phyloP scores from a whole-genome alignment of 805 yeast genomes.

The Citeromyces matritensis region DNA sequence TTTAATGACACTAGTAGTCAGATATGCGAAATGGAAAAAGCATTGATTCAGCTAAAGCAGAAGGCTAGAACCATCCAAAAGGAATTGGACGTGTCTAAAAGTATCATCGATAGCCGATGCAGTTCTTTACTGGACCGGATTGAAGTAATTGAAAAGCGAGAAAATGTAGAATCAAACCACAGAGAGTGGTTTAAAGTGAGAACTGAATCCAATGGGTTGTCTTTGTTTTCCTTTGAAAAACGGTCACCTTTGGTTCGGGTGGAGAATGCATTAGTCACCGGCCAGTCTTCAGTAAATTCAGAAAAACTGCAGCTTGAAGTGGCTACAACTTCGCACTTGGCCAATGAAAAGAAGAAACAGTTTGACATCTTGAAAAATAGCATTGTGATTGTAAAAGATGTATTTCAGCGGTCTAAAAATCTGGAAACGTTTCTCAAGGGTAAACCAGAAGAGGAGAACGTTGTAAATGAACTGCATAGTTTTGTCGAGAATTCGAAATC shows the following conservation, averaged over 20 bases:
- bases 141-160: constrained; percentile 8
- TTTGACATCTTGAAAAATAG: constrained; percentile 9
- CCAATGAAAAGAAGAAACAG: constrained; percentile 6
- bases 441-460: constrained; percentile 3
- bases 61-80: constrained; percentile 17
- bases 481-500: constrained; percentile 4
- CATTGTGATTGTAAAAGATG: constrained; percentile 10
- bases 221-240: constrained; percentile 2
- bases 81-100: constrained; percentile 29
- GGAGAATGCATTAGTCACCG: not conserved
- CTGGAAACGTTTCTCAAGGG: constrained; percentile 9
- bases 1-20: constrained; percentile 18
- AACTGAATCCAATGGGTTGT: not conserved
- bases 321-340: not conserved
- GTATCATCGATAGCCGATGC: constrained; percentile 31
- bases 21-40: constrained; percentile 20
- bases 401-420: constrained; percentile 9
- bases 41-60: constrained; percentile 15
- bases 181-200: too few species aligned
- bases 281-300: not conserved
- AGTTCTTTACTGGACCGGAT: constrained; percentile 24
- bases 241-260: not conserved
- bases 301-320: not conserved
- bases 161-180: not conserved
- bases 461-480: constrained; percentile 6